phyloP scores from a whole-genome alignment of 345 rosid species.

The Balakata baccata region DNA sequence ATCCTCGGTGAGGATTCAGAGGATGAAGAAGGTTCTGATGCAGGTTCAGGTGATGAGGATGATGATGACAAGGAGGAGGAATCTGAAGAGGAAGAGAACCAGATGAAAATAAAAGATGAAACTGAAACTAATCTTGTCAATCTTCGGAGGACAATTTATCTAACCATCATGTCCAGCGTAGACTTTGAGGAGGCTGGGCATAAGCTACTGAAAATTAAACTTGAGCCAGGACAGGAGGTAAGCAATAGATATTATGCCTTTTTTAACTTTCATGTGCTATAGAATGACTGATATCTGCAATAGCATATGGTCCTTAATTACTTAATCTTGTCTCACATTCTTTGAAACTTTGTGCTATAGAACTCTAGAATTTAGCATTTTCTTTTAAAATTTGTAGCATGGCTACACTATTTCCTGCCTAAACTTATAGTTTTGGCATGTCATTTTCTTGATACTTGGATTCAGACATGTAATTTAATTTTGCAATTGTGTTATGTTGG shows the following conservation, averaged over 20 bases:
- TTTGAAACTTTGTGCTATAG: background rate
- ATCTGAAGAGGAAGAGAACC: conserved; percentile 59
- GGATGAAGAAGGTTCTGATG: conserved; percentile 78
- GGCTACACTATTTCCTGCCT: background rate
- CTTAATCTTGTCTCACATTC: background rate
- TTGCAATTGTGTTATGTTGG: background rate
- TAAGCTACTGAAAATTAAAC: conserved; percentile 84
- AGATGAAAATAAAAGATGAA: too few species aligned
- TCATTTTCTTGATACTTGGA: conserved; percentile 1
- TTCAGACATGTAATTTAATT: background rate
- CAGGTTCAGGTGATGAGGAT: conserved; percentile 55
- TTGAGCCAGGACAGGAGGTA: conserved; percentile 99
- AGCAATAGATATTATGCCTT: conserved; percentile 13
- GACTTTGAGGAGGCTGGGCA: conserved; percentile 99
- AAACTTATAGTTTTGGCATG: background rate
- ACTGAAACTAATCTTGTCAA: conserved; percentile 96
- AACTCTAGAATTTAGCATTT: too few species aligned
- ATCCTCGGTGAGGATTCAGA: conserved; percentile 81
- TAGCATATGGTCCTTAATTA: background rate
- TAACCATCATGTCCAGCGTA: conserved; percentile 96
- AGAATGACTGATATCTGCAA: background rate
- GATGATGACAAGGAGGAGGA: conserved; percentile 49
- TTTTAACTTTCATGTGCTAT: background rate
- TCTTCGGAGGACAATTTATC: conserved; percentile 91
- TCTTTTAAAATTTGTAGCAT: too few species aligned